These are phyloP conservation scores for Ceratobasidium sp. DNA, from an alignment of 1,284 basidiomycete genomes.

Conservation along the genomic window DNA sequence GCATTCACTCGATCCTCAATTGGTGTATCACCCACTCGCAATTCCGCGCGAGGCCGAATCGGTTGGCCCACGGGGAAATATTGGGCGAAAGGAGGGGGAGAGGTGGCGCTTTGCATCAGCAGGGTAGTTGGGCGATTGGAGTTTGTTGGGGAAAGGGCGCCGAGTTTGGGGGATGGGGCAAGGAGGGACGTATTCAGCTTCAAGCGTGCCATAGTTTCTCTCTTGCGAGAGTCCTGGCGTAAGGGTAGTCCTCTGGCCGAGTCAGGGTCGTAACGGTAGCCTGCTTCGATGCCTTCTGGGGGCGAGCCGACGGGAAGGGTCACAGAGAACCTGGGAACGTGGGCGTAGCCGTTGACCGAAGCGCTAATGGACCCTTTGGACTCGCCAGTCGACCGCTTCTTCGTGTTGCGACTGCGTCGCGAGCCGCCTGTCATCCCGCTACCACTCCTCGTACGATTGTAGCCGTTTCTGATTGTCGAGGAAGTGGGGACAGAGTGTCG, in stretches of 20 bases:
- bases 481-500: constrained; percentile 26
- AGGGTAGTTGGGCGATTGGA: background rate
- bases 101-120: constrained; percentile 37
- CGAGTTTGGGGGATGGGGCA: constrained; percentile 11
- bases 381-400: background rate
- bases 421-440: constrained; percentile 14
- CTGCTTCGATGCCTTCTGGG: background rate
- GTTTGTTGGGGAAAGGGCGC: background rate
- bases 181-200: background rate
- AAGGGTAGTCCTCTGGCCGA: background rate
- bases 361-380: background rate
- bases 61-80: background rate
- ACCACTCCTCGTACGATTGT: constrained; percentile 12
- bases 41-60: constrained; percentile 32
- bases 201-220: background rate
- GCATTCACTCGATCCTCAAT: constrained; percentile 3
- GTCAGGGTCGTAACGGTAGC: constrained; percentile 30
- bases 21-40: constrained; percentile 13
- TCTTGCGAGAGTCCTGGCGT: background rate
- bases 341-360: constrained; percentile 24
- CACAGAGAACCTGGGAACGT: background rate
- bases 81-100: constrained; percentile 13
- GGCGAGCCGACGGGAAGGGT: background rate
- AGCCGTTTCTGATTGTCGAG: constrained; percentile 29
- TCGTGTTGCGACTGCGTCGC: background rate